phyloP scores from a whole-genome alignment of 148 eudicot species.

The Salicornia ramosissima region DNA sequence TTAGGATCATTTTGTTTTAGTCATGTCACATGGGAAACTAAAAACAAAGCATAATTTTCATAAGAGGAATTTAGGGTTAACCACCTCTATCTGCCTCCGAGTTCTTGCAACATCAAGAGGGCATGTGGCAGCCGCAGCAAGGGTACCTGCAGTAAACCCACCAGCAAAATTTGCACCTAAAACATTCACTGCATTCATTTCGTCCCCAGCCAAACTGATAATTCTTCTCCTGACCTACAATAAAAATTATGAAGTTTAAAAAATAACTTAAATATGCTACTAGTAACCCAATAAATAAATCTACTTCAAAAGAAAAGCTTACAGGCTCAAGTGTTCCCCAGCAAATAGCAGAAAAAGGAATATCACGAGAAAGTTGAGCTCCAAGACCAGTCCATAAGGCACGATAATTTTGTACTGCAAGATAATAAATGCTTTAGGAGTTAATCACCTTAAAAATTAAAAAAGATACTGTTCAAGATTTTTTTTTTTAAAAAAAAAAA shows the following conservation, averaged over 20 bases:
- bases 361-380: constrained; percentile 91
- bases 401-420: constrained; percentile 59
- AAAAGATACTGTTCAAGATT: too few species aligned
- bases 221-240: constrained; percentile 58
- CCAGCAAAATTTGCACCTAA: constrained; percentile 85
- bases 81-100: constrained; percentile 88
- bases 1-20: too few species aligned
- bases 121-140: constrained; percentile 81
- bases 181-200: constrained; percentile 39
- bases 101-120: constrained; percentile 96
- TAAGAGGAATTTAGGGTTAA: background rate
- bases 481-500: too few species aligned
- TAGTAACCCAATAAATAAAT: background rate
- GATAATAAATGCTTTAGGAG: background rate
- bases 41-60: background rate
- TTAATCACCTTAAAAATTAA: too few species aligned
- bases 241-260: background rate
- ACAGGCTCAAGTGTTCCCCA: constrained; percentile 95
- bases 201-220: constrained; percentile 40
- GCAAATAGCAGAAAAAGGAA: constrained; percentile 91
- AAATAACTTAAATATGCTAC: background rate
- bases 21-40: too few species aligned
- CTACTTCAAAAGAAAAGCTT: constrained; percentile 17
- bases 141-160: constrained; percentile 81
- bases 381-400: constrained; percentile 90